A percentile compares a stretch with the other conserved stretches of the same genome.
phyloP scores from a whole-genome alignment of 2,329 filamentous ascomycete genomes.

The Sarocladium strictum region DNA sequence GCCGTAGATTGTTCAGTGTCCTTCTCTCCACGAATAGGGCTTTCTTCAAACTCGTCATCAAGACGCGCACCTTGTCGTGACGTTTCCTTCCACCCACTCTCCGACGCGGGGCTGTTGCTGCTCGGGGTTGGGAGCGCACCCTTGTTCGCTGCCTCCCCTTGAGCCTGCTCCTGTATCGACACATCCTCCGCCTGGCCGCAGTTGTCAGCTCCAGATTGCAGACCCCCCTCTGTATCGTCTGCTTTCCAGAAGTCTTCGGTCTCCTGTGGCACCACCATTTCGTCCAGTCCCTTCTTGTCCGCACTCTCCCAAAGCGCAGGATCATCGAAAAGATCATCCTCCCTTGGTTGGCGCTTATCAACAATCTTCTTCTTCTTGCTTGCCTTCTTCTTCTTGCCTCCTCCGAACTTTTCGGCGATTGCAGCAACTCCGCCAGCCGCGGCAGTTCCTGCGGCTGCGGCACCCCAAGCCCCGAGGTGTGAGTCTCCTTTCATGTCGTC shows the following conservation, averaged over 20 bases:
- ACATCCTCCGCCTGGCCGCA: background rate
- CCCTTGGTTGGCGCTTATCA: conserved; percentile 31
- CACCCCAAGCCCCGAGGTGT: conserved; percentile 7
- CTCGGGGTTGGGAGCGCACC: conserved; percentile 14
- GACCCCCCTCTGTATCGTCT: conserved; percentile 11
- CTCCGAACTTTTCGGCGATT: conserved; percentile 23
- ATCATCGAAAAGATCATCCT: conserved; percentile 40
- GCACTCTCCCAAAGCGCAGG: conserved; percentile 37
- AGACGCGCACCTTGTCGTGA: conserved; percentile 17
- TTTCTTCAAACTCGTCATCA: conserved; percentile 28
- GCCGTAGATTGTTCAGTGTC: conserved; percentile 13
- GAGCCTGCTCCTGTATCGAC: background rate
- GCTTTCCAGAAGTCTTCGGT: conserved; percentile 24
- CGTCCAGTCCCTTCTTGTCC: conserved; percentile 29
- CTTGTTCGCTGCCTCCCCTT: conserved; percentile 10
- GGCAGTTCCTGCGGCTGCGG: conserved; percentile 19
- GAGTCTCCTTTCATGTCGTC: background rate
- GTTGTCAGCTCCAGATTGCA: conserved; percentile 4
- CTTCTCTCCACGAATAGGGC: conserved; percentile 26
- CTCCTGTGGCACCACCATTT: conserved; percentile 14
- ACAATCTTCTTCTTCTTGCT: conserved; percentile 32
- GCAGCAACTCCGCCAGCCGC: conserved; percentile 25
- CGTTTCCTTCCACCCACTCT: conserved; percentile 19
- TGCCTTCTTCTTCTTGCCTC: conserved; percentile 27
- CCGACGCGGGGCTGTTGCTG: conserved; percentile 17